Base-by-base conservation (phyloP, 106 monocot species). In the Ottelia alismoides region DNA sequence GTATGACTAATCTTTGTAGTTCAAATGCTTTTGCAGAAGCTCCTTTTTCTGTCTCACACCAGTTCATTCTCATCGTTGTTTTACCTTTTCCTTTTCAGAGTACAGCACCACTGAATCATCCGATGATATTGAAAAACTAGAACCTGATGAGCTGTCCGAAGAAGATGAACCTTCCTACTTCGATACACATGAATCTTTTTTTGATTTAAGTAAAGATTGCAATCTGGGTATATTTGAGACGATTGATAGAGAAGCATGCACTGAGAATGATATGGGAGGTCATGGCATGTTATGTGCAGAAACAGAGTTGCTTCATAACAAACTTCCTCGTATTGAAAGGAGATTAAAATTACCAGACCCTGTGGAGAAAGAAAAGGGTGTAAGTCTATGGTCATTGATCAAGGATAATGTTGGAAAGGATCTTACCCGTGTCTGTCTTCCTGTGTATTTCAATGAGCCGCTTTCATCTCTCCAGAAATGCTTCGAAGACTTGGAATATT, bases 331-430 rank as follows among this genome's bases (percentile, higher is more conserved):
- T 23, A 28, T 63, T 10, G 59, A 68, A 70, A 76, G 93, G 25
- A 74, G 93, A 18, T 67, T 52, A 50, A 74, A 72, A 60, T 54
- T 93, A 54, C 93, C 93, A n/a, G 73, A 75, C 20, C 84, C 87
- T 18, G 31, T 73, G 57, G 93, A 87, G 65, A 87, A 81, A 40
- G 93, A 88, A 58, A 87, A 80, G 67, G 72, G 83, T 66, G 73
- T 81, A 44, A 93, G 87, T 61, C 78, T 93, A 45, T 93, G 93
- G 93, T 93, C 93, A 27, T 73, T 93, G 53, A 93, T 93, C 35
- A 88, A 84, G 67, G 87, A 84, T 70, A 93, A 93, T 71, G 78
- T 93, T 57, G 93, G 93, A 48, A 93, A 88, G 62, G 93, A 93
- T 75, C 75, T 93, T 9, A 93, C 93, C 32, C 54, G 87, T 54